Percentiles rank a stretch among this genome's conserved stretches.
phyloP scores from a whole-genome alignment of 192 early-diverging fungal genomes.

The Backusella tarrabulga region DNA sequence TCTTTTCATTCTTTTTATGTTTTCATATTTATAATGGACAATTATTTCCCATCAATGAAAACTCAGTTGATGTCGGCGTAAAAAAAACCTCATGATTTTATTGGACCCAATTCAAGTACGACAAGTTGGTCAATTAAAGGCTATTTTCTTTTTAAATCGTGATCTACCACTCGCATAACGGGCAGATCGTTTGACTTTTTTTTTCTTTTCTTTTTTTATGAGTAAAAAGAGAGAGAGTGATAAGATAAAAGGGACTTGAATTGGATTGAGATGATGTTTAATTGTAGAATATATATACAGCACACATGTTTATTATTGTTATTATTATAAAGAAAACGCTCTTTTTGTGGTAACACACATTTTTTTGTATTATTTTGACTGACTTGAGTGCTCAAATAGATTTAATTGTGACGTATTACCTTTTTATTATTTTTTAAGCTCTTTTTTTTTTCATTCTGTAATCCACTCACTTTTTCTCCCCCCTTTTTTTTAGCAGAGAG shows the following conservation, averaged over 20 bases:
- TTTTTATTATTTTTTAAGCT: not conserved
- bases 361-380: not conserved
- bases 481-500: not conserved
- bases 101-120: not conserved
- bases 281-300: too few relatives aligned
- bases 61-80: not conserved
- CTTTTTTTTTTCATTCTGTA: not conserved
- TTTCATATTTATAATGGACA: not conserved
- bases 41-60: not conserved
- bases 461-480: not conserved
- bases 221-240: not conserved
- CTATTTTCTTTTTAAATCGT: not conserved
- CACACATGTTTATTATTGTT: too few relatives aligned
- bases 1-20: too few relatives aligned
- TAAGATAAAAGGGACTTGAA: not conserved
- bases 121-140: not conserved
- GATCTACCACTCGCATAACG: not conserved
- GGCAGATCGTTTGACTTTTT: too few relatives aligned
- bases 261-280: not conserved
- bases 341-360: not conserved
- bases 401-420: constrained; percentile 1
- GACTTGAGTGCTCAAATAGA: not conserved
- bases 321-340: not conserved
- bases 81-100: not conserved
- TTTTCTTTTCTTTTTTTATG: too few relatives aligned